These are phyloP conservation scores for Pestalotiopsis fici DNA, from an alignment of 2,329 filamentous ascomycete species.

Conservation along the genomic window DNA sequence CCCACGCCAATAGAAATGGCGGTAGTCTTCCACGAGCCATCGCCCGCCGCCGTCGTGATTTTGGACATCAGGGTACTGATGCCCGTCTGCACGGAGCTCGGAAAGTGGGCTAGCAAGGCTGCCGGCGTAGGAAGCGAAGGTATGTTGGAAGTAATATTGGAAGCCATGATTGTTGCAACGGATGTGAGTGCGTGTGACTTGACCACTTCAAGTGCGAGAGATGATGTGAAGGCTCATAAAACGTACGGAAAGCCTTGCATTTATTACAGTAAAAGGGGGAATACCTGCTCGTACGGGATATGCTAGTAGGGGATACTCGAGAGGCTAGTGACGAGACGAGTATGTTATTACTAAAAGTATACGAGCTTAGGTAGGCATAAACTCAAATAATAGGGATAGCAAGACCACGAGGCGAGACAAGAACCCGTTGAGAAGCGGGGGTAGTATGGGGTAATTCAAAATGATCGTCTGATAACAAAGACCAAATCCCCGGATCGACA, in stretches of 20 bases:
- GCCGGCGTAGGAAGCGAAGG: neutral
- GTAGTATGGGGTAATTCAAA: neutral
- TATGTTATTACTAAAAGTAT: neutral
- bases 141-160: neutral
- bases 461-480: neutral
- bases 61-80: constrained; percentile 4
- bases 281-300: neutral
- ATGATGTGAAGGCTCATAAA: neutral
- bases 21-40: constrained; percentile 17
- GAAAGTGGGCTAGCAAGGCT: neutral
- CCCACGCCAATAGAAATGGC: constrained; percentile 17
- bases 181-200: neutral
- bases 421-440: neutral
- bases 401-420: neutral
- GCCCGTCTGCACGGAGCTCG: neutral
- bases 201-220: neutral
- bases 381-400: neutral
- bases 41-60: constrained; percentile 6
- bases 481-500: neutral
- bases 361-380: neutral
- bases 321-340: neutral
- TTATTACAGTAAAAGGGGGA: neutral
- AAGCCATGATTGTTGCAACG: neutral
- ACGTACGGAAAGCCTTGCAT: neutral
- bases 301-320: neutral